Base-by-base conservation (phyloP, 495 filamentous ascomycete genomes). In the Penicillium pulvis region DNA sequence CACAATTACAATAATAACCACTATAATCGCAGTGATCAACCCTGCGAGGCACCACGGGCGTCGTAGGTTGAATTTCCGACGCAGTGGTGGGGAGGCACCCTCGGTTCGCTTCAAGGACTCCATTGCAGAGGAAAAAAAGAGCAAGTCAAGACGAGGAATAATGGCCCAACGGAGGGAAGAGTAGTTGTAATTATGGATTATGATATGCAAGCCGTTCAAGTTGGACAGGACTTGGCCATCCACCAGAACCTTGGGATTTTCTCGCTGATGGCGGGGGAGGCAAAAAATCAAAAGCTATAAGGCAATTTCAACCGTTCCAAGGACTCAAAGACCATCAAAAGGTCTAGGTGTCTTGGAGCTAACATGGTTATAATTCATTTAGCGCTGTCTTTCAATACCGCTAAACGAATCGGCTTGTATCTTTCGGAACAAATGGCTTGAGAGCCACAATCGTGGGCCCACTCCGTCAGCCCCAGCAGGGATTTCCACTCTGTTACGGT, bases 1-100 rank as follows among this genome's bases (percentile, higher is more conserved):
- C 1, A 52, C 49, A 20, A 52, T 52, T 30, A 36, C 49, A 20
- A 52, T 35, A 36, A 52, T 52, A 2, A 52, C 49, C 30, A 52
- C 49, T 36, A 52, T 24, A 14, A 36, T 24, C 6, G 23, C 49
- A n/a, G 49, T n/a, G 16, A 52, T 36, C 49, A 52, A 41, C 9
- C 31, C 11, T 39, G 49, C 35, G 17, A 52, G 31, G 16, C 30
- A 52, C 49, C 49, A 52, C 17, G 31, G 49, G 9, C 49, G 49
- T 10, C 49, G 49, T n/a, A 36, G 23, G 23, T 39, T 39, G 30
- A 36, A 52, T 26, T 31, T 52, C 30, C 35, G 31, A 16, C 49
- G 49, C 35, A 51, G n/a, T 17, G 28, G 28, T 33, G 31, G 49
- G n/a, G 35, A 14, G 35, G 33, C 49, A 19, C 28, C 28, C 49